Evolutionary conservation across 306 rosid species (phyloP).

Genomic region (Trifolium pratense): DNA sequence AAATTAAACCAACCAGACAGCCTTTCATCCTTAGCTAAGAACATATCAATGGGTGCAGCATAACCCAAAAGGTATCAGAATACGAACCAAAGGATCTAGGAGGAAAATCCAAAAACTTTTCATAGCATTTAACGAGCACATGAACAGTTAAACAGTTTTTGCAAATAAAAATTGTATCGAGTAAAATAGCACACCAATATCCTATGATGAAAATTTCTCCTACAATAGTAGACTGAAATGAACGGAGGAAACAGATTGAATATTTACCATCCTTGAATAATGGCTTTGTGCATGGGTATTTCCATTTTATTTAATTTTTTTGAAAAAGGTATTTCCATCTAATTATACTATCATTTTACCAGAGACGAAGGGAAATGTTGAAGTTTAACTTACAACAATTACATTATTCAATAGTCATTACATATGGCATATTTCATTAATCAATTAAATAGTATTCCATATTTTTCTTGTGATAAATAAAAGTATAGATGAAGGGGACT

Average conservation of each 20-base stretch:
- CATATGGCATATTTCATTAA: constrained; percentile 1
- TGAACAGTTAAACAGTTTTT: constrained; percentile 11
- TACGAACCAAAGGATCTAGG: neutral
- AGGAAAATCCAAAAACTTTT: neutral
- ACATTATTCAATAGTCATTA: constrained; percentile 1
- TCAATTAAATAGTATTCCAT: neutral
- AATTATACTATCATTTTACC: constrained; percentile 1
- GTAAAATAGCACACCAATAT: neutral
- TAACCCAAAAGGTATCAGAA: constrained; percentile 16
- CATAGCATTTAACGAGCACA: neutral
- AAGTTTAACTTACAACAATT: constrained; percentile 11
- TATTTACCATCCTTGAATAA: constrained; percentile 1
- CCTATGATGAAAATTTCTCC: constrained; percentile 3
- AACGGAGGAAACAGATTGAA: constrained; percentile 17
- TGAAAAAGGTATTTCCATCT: neutral
- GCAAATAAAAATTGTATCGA: neutral
- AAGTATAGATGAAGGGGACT: neutral
- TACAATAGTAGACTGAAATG: constrained; percentile 11
- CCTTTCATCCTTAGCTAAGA: neutral
- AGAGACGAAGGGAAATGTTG: constrained; percentile 13
- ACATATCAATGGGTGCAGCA: constrained; percentile 18
- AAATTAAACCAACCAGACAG: constrained; percentile 23
- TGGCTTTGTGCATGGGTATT: neutral
- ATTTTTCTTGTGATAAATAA: neutral
- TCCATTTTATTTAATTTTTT: neutral